Evolutionary conservation across 2,329 filamentous ascomycete species (phyloP).

Genomic region (Mycogone perniciosa): DNA sequence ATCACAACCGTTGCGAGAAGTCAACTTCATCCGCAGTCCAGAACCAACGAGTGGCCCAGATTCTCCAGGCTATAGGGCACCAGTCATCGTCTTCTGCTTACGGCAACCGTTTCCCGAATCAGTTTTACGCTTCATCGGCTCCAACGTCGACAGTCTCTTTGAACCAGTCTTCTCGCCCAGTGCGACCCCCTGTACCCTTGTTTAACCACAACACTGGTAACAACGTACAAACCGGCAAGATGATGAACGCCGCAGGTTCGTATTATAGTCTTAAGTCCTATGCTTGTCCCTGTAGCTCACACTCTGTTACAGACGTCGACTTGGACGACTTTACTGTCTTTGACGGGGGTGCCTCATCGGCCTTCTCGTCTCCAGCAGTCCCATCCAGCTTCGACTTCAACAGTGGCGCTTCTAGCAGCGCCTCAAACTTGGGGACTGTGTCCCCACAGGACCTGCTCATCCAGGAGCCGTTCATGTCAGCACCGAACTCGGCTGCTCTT

Average conservation of each 20-base stretch:
- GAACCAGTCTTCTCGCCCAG: conserved; percentile 45
- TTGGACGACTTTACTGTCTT: conserved; percentile 54
- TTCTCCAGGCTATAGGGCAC: conserved; percentile 53
- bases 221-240: conserved; percentile 39
- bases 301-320: conserved; percentile 44
- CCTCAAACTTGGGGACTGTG: conserved; percentile 60
- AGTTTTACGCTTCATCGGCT: conserved; percentile 63
- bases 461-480: conserved; percentile 62
- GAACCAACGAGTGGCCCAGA: conserved; percentile 54
- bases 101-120: conserved; percentile 50
- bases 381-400: conserved; percentile 46
- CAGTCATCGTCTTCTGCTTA: conserved; percentile 48
- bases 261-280: conserved; percentile 3
- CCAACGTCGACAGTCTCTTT: conserved; percentile 54
- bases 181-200: conserved; percentile 64
- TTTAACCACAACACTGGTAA: conserved; percentile 57
- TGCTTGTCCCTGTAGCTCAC: conserved; percentile 25
- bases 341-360: conserved; percentile 44
- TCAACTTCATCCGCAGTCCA: conserved; percentile 36
- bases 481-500: conserved; percentile 74
- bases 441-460: conserved; percentile 78
- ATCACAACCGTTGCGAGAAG: conserved; percentile 40
- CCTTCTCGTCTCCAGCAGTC: conserved; percentile 49
- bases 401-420: conserved; percentile 41
- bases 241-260: conserved; percentile 40